These are phyloP conservation scores for Eutrema salsugineum DNA, from an alignment of 441 rosid species.

Conservation along the genomic window DNA sequence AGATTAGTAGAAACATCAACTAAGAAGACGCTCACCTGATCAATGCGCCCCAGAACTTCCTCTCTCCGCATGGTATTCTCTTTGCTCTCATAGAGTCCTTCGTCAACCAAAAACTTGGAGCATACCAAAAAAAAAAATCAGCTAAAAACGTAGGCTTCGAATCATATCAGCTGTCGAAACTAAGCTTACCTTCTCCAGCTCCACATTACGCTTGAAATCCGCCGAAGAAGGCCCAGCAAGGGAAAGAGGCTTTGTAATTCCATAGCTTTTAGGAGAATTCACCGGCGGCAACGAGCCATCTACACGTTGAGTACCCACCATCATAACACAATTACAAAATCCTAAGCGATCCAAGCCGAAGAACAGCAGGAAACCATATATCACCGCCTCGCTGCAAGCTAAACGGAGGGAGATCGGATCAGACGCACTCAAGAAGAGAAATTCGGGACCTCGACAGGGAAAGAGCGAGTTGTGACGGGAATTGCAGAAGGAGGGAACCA, in stretches of 20 bases:
- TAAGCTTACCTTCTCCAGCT: conserved; percentile 48
- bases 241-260: conserved; percentile 65
- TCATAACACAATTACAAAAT: conserved; percentile 19
- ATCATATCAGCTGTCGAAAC: neutral
- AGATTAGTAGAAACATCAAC: neutral
- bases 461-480: neutral
- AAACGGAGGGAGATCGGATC: conserved; percentile 18
- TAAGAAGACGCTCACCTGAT: conserved; percentile 38
- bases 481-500: neutral
- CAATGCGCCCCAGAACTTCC: conserved; percentile 49
- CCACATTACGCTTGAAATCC: conserved; percentile 52
- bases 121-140: neutral
- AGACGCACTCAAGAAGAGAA: neutral
- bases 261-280: conserved; percentile 33
- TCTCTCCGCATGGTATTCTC: conserved; percentile 59
- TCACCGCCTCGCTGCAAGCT: neutral
- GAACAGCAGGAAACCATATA: neutral
- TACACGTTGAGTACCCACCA: conserved; percentile 46
- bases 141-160: neutral
- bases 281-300: conserved; percentile 28
- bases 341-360: conserved; percentile 16
- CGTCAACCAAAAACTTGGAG: conserved; percentile 44
- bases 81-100: conserved; percentile 54
- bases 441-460: neutral
- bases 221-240: conserved; percentile 53